These are phyloP conservation scores for Colletotrichum falcatum DNA, from an alignment of 2,329 filamentous ascomycete genomes.

Conservation along the genomic window DNA sequence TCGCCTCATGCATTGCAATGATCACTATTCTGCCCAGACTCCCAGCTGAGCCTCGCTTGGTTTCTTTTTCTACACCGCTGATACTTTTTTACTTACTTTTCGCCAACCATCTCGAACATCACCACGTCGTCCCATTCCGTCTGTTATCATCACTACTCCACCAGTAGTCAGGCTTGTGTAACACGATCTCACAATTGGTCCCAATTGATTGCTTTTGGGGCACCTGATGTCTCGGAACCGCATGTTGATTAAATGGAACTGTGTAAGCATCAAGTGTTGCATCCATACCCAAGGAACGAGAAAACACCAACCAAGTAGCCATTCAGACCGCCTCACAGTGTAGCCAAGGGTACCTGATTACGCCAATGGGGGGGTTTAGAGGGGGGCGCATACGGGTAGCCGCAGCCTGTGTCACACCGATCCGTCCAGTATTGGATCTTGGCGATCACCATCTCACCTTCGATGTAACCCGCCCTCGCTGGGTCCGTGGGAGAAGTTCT, in stretches of 20 bases:
- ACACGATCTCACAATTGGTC: conserved; percentile 14
- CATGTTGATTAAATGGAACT: conserved; percentile 20
- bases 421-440: conserved; percentile 31
- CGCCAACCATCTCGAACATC: conserved; percentile 36
- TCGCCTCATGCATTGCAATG: neutral
- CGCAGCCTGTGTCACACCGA: conserved; percentile 25
- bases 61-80: conserved; percentile 30
- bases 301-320: neutral
- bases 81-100: conserved; percentile 4
- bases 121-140: neutral
- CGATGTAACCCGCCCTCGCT: conserved; percentile 8
- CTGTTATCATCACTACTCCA: neutral
- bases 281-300: neutral
- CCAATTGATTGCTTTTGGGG: neutral
- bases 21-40: conserved; percentile 24
- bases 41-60: conserved; percentile 41
- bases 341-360: neutral
- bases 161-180: conserved; percentile 14
- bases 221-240: conserved; percentile 40
- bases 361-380: conserved; percentile 3
- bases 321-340: neutral
- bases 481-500: conserved; percentile 9
- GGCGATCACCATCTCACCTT: conserved; percentile 14
- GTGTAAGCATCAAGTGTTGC: neutral
- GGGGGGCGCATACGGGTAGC: conserved; percentile 16